Evolutionary conservation across 2,329 filamentous ascomycete genomes (phyloP).

Genomic region (Colletotrichum chrysophilum): DNA sequence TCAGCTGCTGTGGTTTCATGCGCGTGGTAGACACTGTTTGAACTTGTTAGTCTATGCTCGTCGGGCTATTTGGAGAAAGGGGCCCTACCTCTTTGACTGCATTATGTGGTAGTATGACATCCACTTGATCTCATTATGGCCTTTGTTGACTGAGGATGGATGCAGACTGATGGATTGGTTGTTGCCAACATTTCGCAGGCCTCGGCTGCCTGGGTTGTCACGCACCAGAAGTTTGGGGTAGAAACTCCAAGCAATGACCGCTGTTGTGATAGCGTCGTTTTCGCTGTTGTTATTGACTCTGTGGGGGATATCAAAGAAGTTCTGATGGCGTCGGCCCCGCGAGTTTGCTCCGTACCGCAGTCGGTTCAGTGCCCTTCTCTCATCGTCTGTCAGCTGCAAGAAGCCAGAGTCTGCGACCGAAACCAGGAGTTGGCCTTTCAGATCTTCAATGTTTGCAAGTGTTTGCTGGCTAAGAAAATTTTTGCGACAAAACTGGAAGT

Average conservation of each 20-base stretch:
- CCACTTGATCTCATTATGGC: constrained; percentile 72
- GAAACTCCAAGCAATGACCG: constrained; percentile 91
- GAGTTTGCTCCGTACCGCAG: constrained; percentile 63
- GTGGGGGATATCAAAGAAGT: constrained; percentile 83
- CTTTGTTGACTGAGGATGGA: constrained; percentile 88
- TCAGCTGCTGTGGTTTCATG: constrained; percentile 86
- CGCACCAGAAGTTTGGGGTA: constrained; percentile 90
- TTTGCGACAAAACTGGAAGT: constrained; percentile 91
- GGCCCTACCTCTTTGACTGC: constrained; percentile 79
- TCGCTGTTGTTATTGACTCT: constrained; percentile 77
- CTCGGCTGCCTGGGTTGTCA: constrained; percentile 73
- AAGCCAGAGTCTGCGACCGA: constrained; percentile 88
- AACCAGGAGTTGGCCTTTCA: constrained; percentile 89
- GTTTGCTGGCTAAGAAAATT: constrained; percentile 93
- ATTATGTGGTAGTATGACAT: constrained; percentile 97
- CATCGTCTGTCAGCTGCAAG: constrained; percentile 74
- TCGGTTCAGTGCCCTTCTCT: constrained; percentile 72
- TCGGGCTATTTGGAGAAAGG: neutral
- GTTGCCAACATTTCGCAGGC: constrained; percentile 89
- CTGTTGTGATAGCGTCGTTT: constrained; percentile 79
- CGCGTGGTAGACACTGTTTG: constrained; percentile 77
- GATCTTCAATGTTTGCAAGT: constrained; percentile 89
- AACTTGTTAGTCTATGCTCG: constrained; percentile 25
- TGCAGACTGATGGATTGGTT: constrained; percentile 90
- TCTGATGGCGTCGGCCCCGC: constrained; percentile 65